These are phyloP conservation scores for Schizochytrium sp. DNA, from an alignment of 108 stramenopile genomes.

Conservation along the genomic window DNA sequence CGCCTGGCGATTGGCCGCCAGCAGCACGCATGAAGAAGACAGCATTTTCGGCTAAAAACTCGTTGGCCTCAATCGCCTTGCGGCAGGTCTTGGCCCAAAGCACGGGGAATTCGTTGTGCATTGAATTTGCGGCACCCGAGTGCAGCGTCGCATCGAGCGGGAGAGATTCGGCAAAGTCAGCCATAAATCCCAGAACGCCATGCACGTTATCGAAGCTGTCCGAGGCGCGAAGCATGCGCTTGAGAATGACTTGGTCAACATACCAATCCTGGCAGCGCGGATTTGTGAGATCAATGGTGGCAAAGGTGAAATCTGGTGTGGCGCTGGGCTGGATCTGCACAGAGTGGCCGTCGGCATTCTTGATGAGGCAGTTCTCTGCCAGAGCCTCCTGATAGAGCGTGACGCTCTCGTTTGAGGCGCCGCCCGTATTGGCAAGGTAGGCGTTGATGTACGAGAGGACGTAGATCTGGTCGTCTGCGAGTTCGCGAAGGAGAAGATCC, in stretches of 20 bases:
- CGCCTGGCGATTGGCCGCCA: background rate
- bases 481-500: background rate
- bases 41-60: background rate
- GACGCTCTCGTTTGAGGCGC: background rate
- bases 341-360: background rate
- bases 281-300: constrained; percentile 16
- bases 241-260: background rate
- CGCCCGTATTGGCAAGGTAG: background rate
- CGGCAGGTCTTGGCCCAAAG: constrained; percentile 14
- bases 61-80: background rate
- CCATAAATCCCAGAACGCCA: constrained; percentile 16
- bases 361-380: background rate
- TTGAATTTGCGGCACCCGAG: background rate
- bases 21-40: constrained; percentile 14
- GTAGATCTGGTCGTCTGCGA: background rate
- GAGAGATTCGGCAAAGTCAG: constrained; percentile 14
- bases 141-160: background rate
- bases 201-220: background rate
- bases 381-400: background rate
- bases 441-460: constrained; percentile 17
- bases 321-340: background rate
- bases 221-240: background rate
- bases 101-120: constrained; percentile 17
- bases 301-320: background rate
- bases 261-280: constrained; percentile 10